Percentiles rank a stretch among this genome's conserved stretches.
Evolutionary conservation across 1,284 basidiomycete genomes (phyloP).

Genomic region (Cutaneotrichosporon spelunceum): DNA sequence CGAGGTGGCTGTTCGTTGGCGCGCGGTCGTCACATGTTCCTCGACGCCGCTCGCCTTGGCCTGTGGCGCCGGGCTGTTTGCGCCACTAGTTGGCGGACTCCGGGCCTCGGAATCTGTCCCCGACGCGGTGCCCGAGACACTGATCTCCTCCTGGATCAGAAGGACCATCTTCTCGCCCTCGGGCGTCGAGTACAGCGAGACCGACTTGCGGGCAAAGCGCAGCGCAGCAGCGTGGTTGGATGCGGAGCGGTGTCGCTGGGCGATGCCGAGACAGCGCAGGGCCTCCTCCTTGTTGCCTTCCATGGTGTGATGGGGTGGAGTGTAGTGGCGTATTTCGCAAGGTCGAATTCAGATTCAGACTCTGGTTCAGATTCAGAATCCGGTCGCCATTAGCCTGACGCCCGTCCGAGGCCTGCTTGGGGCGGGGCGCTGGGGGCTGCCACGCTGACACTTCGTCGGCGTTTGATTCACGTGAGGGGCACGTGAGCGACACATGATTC

Average conservation of each 20-base stretch:
- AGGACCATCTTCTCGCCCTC: conserved; percentile 61
- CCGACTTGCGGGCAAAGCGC: conserved; percentile 87
- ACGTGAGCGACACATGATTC: too few relatives aligned
- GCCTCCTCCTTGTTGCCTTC: conserved; percentile 89
- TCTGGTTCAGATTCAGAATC: too few relatives aligned
- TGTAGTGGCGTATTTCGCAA: neutral
- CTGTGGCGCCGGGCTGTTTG: conserved; percentile 8
- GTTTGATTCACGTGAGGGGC: conserved; percentile 6
- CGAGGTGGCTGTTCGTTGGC: conserved; percentile 23
- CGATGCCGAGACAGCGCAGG: conserved; percentile 70
- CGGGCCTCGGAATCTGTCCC: neutral
- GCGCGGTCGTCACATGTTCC: conserved; percentile 48
- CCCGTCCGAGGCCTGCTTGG: too few relatives aligned
- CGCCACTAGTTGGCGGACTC: conserved; percentile 9
- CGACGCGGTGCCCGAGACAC: conserved; percentile 25
- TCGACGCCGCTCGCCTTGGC: conserved; percentile 48
- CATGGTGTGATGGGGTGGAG: conserved; percentile 54
- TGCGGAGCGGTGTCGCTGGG: conserved; percentile 67
- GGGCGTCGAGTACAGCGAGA: conserved; percentile 75
- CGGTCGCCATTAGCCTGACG: too few relatives aligned
- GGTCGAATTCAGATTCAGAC: neutral
- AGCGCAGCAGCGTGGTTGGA: conserved; percentile 73
- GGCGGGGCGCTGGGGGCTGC: neutral
- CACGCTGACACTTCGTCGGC: conserved; percentile 4
- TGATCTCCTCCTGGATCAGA: conserved; percentile 48